These are phyloP conservation scores for Aspergillus tubingensis DNA, from an alignment of 2,329 filamentous ascomycete species.

Conservation along the genomic window DNA sequence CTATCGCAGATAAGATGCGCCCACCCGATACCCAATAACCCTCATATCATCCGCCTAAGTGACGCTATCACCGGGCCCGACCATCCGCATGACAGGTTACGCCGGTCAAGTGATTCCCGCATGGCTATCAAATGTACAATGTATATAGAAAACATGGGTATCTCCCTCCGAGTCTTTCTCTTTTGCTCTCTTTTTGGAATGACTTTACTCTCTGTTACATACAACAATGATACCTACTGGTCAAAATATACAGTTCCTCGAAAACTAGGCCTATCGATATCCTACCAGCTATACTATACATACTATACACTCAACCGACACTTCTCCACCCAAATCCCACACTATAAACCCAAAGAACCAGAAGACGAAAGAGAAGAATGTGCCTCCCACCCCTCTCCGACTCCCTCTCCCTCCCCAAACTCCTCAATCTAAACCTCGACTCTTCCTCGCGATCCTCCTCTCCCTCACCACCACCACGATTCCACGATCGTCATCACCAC, in stretches of 20 bases:
- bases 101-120: slow-evolving; percentile 17
- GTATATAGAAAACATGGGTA: background rate
- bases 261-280: too few relatives aligned
- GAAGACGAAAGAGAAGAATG: background rate
- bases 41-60: background rate
- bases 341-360: background rate
- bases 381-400: background rate
- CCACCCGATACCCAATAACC: background rate
- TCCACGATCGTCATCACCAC: too few relatives aligned
- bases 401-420: background rate
- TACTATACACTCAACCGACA: too few relatives aligned
- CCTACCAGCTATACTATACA: too few relatives aligned
- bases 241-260: too few relatives aligned
- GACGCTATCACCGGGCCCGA: slow-evolving; percentile 14
- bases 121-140: background rate
- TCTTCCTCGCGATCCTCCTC: background rate
- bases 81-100: slow-evolving; percentile 13
- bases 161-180: background rate
- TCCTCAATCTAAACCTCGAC: background rate
- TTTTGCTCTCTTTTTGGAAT: background rate
- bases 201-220: too few relatives aligned
- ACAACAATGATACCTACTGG: too few relatives aligned
- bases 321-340: background rate
- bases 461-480: background rate
- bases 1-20: background rate